Base-by-base conservation (phyloP, 2,329 filamentous ascomycete genomes). In the Xylaria sp. region DNA sequence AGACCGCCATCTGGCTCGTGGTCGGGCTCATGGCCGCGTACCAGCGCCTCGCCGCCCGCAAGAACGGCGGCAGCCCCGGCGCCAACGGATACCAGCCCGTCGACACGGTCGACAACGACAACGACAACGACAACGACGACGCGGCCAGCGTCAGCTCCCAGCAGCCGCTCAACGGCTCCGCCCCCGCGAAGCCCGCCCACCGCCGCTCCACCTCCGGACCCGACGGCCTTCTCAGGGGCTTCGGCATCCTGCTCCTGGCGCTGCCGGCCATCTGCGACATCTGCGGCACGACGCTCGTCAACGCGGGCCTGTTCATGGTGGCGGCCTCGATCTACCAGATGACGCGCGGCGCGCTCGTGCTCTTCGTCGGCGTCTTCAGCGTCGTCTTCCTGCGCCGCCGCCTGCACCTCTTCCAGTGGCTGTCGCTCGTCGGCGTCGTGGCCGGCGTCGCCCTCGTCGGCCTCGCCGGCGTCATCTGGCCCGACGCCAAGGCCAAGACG, bases 291-390 rank as follows among this genome's bases (percentile, higher is more conserved):
- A 99, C 94, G 3, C 82, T 97, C 50, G 97, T 99, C 92, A 99
- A 99, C 69, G 90, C 91, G 4, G 94, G 94, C 2, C 80, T 99
- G 62, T 81, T 97, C 44, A 92, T 97, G 70, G 92, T 97, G 20
- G 94, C 91, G 11, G 91, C 94, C 1, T 95, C 91, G 56, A 97
- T 99, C 68, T 99, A 97, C 75, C 94, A 99, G 76, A 99, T 99
- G 94, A 97, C 93, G 1, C 82, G 94, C 54, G 94, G 94, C 7
- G 94, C 94, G 0, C 80, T 99, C 39, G 93, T 99, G 2, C 81
- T 99, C 6, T 99, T 99, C 65, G 94, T 99, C 18, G 94, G 94
- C 0, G 77, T 97, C 0, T 97, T 99, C 76, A 96, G 92, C 67
- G 92, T 99, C 22, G 67, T 96, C 11, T 97, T 99, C 72, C 78